phyloP scores from a whole-genome alignment of 805 yeast genomes.

The Candida nemodendra region DNA sequence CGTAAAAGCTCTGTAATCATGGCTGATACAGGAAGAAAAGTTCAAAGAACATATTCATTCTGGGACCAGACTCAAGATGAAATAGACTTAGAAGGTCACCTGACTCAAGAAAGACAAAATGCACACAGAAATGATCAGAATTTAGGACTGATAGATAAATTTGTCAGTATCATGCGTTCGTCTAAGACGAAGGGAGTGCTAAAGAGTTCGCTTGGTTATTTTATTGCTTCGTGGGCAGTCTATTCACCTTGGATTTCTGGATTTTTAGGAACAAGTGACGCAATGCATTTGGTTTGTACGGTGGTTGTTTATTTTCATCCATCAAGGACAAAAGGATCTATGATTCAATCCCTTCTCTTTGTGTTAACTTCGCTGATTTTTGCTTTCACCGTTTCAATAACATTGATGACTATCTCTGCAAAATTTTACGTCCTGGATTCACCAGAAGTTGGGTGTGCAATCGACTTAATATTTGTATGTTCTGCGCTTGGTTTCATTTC shows the following conservation, averaged over 20 bases:
- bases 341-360: conserved; percentile 70
- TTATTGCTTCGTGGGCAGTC: conserved; percentile 71
- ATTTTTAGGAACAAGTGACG: conserved; percentile 62
- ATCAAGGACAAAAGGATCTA: conserved; percentile 72
- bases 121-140: conserved; percentile 11
- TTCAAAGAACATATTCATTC: conserved; percentile 29
- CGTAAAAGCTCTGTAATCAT: conserved; percentile 40
- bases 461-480: conserved; percentile 54
- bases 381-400: conserved; percentile 50
- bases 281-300: conserved; percentile 80
- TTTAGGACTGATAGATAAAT: conserved; percentile 5
- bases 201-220: conserved; percentile 73
- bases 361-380: conserved; percentile 54
- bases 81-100: conserved; percentile 16
- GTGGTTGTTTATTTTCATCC: conserved; percentile 86
- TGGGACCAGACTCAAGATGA: conserved; percentile 28
- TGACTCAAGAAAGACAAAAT: conserved; percentile 6
- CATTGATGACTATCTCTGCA: conserved; percentile 52
- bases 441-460: conserved; percentile 47
- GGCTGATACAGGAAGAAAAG: conserved; percentile 43
- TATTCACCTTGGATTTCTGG: conserved; percentile 50
- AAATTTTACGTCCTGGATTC: conserved; percentile 34
- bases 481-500: conserved; percentile 65
- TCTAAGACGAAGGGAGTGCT: conserved; percentile 34
- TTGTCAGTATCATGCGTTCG: conserved; percentile 1